These are phyloP conservation scores for Xylaria sp. DNA, from an alignment of 2,329 filamentous ascomycete species.

Conservation along the genomic window DNA sequence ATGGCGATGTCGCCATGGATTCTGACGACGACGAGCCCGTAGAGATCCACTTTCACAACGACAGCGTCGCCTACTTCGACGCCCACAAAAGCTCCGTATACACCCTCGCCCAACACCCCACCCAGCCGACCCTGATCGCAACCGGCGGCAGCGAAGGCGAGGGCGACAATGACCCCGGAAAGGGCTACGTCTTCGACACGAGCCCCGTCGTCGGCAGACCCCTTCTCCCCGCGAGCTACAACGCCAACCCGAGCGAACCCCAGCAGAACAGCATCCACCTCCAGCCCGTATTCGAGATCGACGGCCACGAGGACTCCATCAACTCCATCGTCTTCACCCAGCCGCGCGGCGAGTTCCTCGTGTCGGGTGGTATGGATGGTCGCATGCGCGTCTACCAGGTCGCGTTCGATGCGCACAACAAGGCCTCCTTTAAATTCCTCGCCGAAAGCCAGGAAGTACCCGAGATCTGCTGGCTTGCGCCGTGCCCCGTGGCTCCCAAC, in stretches of 20 bases:
- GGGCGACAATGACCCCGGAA: conserved; percentile 59
- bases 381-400: conserved; percentile 66
- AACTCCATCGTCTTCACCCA: conserved; percentile 81
- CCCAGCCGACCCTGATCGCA: conserved; percentile 69
- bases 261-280: conserved; percentile 50
- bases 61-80: conserved; percentile 91
- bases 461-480: conserved; percentile 84
- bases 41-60: conserved; percentile 80
- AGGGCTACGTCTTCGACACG: conserved; percentile 80
- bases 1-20: conserved; percentile 76
- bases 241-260: conserved; percentile 58
- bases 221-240: conserved; percentile 71
- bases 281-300: conserved; percentile 63
- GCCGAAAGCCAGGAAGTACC: conserved; percentile 83
- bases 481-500: conserved; percentile 66
- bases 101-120: conserved; percentile 87
- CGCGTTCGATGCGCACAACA: conserved; percentile 41
- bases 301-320: conserved; percentile 90
- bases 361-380: conserved; percentile 86
- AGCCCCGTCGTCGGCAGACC: conserved; percentile 58
- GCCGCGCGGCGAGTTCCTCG: conserved; percentile 74
- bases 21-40: conserved; percentile 63
- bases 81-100: conserved; percentile 86
- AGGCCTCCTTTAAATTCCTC: conserved; percentile 55
- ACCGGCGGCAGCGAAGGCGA: conserved; percentile 71